Percentiles rank a stretch among this genome's conserved stretches.
Conservation (phyloP, 2,329 filamentous ascomycete species). For the Penicillium sp. region DNA sequence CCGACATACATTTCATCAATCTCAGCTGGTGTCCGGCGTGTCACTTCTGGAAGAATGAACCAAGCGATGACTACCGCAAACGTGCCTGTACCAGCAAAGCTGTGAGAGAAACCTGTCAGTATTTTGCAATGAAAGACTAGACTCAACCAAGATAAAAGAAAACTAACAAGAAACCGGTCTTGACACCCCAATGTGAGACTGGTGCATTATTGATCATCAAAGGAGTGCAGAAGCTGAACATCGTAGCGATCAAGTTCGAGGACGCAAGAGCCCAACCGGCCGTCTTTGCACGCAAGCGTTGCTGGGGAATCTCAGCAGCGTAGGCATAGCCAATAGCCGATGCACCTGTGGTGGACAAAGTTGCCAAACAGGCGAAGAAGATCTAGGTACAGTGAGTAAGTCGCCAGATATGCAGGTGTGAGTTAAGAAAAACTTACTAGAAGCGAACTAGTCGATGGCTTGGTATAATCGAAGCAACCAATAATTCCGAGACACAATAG, state of each 20-base stretch:
- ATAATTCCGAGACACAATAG: constrained; percentile 41
- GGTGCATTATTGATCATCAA: constrained; percentile 47
- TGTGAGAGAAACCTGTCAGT: constrained; percentile 14
- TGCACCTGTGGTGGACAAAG: constrained; percentile 43
- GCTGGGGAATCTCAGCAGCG: constrained; percentile 42
- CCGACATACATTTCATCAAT: constrained; percentile 46
- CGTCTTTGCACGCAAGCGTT: constrained; percentile 42
- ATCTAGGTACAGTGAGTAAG: constrained; percentile 25
- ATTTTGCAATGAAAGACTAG: not conserved
- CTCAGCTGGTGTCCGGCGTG: constrained; percentile 47
- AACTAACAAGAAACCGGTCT: constrained; percentile 46
- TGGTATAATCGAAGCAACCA: constrained; percentile 41
- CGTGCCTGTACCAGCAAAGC: constrained; percentile 36
- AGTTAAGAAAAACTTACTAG: constrained; percentile 26
- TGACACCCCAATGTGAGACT: constrained; percentile 42
- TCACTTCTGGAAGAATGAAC: constrained; percentile 53
- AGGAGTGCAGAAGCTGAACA: constrained; percentile 48
- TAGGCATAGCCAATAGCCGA: constrained; percentile 47
- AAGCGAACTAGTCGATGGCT: constrained; percentile 34
- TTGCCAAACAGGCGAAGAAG: constrained; percentile 45
- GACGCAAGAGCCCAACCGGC: constrained; percentile 41
- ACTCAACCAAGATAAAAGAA: not conserved
- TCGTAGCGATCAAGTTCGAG: constrained; percentile 43
- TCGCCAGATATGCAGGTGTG: not conserved
- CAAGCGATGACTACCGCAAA: constrained; percentile 40